Evolutionary conservation across 2,329 filamentous ascomycete genomes (phyloP).

Genomic region (Cercospora sp.): DNA sequence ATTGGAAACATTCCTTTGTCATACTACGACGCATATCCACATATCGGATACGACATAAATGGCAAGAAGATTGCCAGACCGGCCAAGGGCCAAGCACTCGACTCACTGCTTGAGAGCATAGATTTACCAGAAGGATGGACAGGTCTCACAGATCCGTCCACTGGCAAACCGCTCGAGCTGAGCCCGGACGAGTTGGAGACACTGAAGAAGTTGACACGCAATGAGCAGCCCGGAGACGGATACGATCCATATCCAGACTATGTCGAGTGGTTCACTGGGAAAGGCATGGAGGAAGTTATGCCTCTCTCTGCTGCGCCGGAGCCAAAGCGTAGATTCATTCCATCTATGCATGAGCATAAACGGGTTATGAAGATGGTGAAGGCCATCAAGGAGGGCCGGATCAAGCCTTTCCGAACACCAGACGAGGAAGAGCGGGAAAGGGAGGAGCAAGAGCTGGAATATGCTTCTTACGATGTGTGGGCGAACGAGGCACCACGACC

Average conservation of each 20-base stretch:
- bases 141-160: constrained; percentile 87
- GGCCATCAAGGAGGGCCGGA: constrained; percentile 90
- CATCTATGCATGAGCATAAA: constrained; percentile 96
- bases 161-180: constrained; percentile 86
- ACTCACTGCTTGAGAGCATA: constrained; percentile 92
- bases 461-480: constrained; percentile 86
- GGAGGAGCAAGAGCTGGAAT: constrained; percentile 69
- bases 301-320: constrained; percentile 91
- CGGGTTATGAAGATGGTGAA: constrained; percentile 95
- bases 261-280: constrained; percentile 89
- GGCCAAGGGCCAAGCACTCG: constrained; percentile 87
- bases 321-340: constrained; percentile 91
- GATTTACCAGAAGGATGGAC: constrained; percentile 98
- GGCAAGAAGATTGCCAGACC: constrained; percentile 97
- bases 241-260: constrained; percentile 93
- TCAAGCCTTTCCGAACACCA: constrained; percentile 82
- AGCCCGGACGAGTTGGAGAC: constrained; percentile 86
- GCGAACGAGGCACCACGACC: constrained; percentile 82
- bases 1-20: constrained; percentile 92
- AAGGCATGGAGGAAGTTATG: constrained; percentile 82
- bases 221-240: constrained; percentile 81
- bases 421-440: constrained; percentile 57
- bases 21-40: constrained; percentile 96
- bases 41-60: constrained; percentile 98
- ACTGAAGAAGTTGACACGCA: constrained; percentile 82